Base-by-base conservation (phyloP, 2,329 filamentous ascomycete species). In the Acrocalymma vagum region DNA sequence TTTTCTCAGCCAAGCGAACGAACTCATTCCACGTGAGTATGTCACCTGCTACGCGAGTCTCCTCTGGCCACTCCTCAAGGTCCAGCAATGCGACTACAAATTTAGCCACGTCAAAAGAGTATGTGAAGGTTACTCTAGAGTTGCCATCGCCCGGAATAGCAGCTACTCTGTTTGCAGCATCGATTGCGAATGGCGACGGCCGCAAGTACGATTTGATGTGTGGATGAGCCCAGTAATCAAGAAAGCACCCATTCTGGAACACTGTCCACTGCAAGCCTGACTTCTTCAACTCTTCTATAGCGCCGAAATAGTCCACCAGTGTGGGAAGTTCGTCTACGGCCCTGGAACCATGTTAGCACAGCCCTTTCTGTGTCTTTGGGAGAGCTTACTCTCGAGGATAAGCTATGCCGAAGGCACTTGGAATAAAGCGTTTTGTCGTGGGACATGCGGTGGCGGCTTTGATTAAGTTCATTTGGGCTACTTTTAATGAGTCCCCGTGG, bases 91-190 rank as follows among this genome's bases (percentile, higher is more conserved):
- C 67, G 8, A 67, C 70, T 4, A 80, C 66, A 37, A 78, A 79
- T 24, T 57, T 67, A 5, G 72, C 78, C 23, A 82, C 58, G 49
- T 82, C 79, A 4, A 63, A 62, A 2, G 72, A 77, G 50, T 80
- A 74, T 0, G 77, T 80, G 55, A 79, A 75, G 3, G 68, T 60
- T 7, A 76, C 63, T 3, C 58, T 60, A 5, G 61, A 65, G 18
- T 75, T 63, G 0, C 79, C 79, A 21, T 72, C 65, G 0, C 77
- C 78, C 0, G 79, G 78, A n/a, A 80, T 74, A 10, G 72, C 76
- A 2, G 78, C 79, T 1, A n/a, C 22, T 9, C 22, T 27, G 23
- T 35, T 31, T 3, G n/a, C 23, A 3, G 45, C 23, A 32, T 54
- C 50, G 23, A 54, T n/a, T 15, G 22, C 42, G 21, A 46, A 43